These are phyloP conservation scores for Epichloe aotearoae DNA, from an alignment of 2,329 filamentous ascomycete species.

Conservation along the genomic window DNA sequence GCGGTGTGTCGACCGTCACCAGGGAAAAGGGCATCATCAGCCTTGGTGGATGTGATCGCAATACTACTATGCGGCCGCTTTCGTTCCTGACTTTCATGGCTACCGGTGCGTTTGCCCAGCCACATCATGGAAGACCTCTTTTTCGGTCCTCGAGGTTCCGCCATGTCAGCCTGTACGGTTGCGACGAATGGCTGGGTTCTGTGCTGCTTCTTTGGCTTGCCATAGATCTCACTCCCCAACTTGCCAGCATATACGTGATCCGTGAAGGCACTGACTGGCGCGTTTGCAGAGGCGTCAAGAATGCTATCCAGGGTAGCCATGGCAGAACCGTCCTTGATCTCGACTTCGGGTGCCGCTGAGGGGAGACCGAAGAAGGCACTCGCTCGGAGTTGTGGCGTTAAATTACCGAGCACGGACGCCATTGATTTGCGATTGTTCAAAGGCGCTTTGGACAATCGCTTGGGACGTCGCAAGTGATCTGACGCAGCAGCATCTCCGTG, in stretches of 20 bases:
- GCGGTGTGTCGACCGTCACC: neutral
- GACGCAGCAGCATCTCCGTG: constrained; percentile 8
- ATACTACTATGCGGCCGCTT: constrained; percentile 12
- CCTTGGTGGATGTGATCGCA: constrained; percentile 8
- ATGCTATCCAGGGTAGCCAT: constrained; percentile 84
- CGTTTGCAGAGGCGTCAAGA: constrained; percentile 73
- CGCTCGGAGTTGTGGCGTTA: constrained; percentile 80
- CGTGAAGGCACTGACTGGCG: constrained; percentile 83
- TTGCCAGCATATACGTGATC: constrained; percentile 75
- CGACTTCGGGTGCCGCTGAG: constrained; percentile 33
- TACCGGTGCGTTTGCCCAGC: constrained; percentile 27
- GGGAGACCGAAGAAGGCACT: constrained; percentile 78
- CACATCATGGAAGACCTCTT: constrained; percentile 37
- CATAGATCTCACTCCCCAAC: constrained; percentile 64
- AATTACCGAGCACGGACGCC: constrained; percentile 18
- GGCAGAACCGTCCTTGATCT: constrained; percentile 65
- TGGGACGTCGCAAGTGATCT: constrained; percentile 19
- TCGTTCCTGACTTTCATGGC: constrained; percentile 16
- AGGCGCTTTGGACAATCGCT: constrained; percentile 19
- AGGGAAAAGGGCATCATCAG: constrained; percentile 11
- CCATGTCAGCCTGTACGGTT: constrained; percentile 12
- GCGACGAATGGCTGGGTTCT: constrained; percentile 16
- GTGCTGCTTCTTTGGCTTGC: constrained; percentile 39
- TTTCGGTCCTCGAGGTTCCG: constrained; percentile 24
- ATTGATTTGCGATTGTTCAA: constrained; percentile 21